These are phyloP conservation scores for Aspergillus phoenicis DNA, from an alignment of 2,329 filamentous ascomycete genomes.

Conservation along the genomic window DNA sequence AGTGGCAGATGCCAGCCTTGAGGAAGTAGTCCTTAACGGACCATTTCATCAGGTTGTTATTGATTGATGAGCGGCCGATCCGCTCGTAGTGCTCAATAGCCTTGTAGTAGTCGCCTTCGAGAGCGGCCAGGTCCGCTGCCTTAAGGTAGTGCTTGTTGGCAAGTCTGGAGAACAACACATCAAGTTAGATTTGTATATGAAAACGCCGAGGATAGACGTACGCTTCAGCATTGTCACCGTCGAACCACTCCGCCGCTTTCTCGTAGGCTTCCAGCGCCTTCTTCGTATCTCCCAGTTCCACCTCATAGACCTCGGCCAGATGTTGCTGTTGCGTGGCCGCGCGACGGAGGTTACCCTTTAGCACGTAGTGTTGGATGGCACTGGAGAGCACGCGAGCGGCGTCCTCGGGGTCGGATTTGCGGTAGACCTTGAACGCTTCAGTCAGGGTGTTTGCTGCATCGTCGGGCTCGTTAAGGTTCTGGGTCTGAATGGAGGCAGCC, in stretches of 20 bases:
- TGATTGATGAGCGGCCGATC: slow-evolving; percentile 74
- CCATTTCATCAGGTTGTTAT: slow-evolving; percentile 91
- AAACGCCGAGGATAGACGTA: slow-evolving; percentile 41
- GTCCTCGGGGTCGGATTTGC: slow-evolving; percentile 79
- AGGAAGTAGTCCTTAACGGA: slow-evolving; percentile 94
- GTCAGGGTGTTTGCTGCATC: slow-evolving; percentile 86
- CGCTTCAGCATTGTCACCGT: slow-evolving; percentile 81
- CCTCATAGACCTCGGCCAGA: slow-evolving; percentile 82
- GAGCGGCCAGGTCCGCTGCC: slow-evolving; percentile 81
- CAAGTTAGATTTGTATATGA: neutral
- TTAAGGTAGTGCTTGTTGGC: slow-evolving; percentile 95
- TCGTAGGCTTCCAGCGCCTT: slow-evolving; percentile 82
- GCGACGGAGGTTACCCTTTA: slow-evolving; percentile 85
- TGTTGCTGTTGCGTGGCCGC: slow-evolving; percentile 91
- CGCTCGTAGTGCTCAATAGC: slow-evolving; percentile 81
- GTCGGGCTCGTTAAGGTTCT: slow-evolving; percentile 84
- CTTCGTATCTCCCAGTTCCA: slow-evolving; percentile 75
- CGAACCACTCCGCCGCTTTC: slow-evolving; percentile 84
- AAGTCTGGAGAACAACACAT: slow-evolving; percentile 54
- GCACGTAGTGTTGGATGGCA: slow-evolving; percentile 82
- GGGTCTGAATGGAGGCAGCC: slow-evolving; percentile 77
- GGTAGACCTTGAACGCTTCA: slow-evolving; percentile 95
- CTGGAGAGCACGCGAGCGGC: slow-evolving; percentile 77
- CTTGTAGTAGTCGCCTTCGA: slow-evolving; percentile 82
- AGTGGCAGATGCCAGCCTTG: slow-evolving; percentile 89